Conservation (phyloP, 305 asterid genomes). For the Coffea humblotiana region DNA sequence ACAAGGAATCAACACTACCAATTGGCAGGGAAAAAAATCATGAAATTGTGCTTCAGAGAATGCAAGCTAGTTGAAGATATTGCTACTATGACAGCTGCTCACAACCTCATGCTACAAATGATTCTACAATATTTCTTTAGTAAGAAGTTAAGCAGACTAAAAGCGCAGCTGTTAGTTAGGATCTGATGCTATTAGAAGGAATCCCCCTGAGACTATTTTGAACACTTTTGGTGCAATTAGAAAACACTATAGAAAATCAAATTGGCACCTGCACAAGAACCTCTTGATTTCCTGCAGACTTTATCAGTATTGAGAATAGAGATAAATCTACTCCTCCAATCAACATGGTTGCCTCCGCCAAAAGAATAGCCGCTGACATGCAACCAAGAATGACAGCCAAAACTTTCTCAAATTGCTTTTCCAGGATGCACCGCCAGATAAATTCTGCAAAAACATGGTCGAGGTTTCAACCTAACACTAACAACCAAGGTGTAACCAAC, state of each 20-base stretch:
- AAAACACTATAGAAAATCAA: background rate
- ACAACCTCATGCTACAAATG: background rate
- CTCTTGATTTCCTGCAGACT: conserved; percentile 84
- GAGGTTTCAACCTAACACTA: background rate
- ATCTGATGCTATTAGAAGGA: no score
- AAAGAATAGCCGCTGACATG: conserved; percentile 87
- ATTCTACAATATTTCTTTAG: background rate
- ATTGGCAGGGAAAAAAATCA: background rate
- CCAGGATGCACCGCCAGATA: conserved; percentile 85
- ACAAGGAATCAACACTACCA: background rate
- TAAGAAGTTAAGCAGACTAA: no score
- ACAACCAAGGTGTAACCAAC: background rate
- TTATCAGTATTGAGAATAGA: conserved; percentile 80
- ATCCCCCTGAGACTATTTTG: no score
- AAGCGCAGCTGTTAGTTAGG: no score
- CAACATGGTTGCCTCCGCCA: conserved; percentile 96
- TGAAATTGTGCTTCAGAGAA: background rate
- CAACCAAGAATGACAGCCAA: conserved; percentile 87
- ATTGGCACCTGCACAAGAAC: conserved; percentile 85
- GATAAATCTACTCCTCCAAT: conserved; percentile 96
- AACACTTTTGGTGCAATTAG: background rate
- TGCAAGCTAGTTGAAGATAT: background rate
- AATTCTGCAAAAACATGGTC: conserved; percentile 53
- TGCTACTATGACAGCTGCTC: background rate
- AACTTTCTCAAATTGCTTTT: conserved; percentile 66